Evolutionary conservation across 176 grass and related monocot genomes (phyloP).

Genomic region (Triticum turgidum): DNA sequence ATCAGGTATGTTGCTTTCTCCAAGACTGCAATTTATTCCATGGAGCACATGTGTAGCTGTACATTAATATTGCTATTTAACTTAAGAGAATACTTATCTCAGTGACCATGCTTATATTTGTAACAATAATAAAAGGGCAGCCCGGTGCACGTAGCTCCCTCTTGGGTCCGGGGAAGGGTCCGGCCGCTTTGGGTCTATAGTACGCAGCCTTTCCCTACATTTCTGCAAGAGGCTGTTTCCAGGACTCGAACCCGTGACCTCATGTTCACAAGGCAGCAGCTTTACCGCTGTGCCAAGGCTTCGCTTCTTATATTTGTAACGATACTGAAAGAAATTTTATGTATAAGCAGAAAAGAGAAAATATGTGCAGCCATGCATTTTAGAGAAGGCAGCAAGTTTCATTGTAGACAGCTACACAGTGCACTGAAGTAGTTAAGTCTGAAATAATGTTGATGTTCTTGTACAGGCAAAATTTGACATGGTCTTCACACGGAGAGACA

Average conservation of each 20-base stretch:
- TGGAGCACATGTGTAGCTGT: too few species aligned
- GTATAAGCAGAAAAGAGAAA: neutral
- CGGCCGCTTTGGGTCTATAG: too few species aligned
- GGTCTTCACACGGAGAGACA: neutral
- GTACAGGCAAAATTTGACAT: neutral
- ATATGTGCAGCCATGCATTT: neutral
- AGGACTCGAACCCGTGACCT: too few species aligned
- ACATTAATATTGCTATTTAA: neutral
- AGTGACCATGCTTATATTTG: neutral
- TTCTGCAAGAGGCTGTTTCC: too few species aligned
- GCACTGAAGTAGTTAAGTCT: neutral
- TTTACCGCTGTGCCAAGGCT: too few species aligned
- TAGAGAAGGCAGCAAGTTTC: neutral
- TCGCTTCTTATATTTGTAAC: neutral
- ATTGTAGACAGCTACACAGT: neutral
- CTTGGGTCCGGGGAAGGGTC: too few species aligned
- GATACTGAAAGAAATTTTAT: neutral
- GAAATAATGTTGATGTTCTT: neutral
- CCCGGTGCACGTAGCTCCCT: too few species aligned
- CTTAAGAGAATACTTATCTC: neutral
- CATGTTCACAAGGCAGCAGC: too few species aligned
- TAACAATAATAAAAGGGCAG: too few species aligned
- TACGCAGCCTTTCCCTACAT: too few species aligned
- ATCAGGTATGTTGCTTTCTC: slow-evolving; percentile 39
- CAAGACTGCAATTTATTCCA: neutral